Evolutionary conservation across 192 early-diverging fungal genomes (phyloP), one percentile per base, ranked within the genome.

Genomic region (Coemansia sp.): DNA sequence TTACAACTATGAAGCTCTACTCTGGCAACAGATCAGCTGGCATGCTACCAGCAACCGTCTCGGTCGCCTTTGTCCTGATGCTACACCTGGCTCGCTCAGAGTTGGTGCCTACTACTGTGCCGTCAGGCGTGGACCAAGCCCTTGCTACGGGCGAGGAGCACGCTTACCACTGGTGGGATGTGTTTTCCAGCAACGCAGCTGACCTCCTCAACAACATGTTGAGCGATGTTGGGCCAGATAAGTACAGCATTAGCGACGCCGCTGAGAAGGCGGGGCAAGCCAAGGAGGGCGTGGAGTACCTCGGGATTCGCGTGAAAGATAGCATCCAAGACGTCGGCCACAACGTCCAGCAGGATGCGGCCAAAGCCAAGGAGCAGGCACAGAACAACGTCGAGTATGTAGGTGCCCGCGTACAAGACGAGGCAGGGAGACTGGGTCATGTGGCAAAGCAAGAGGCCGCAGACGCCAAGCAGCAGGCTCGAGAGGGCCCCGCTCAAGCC

Each of bases 81-180:
- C 54, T 43, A 12, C 67, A 16, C 4, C 3, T n/a, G 11, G 65
- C 43, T 1, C 24, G 20, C 4, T 68, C 69, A 3, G 78, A 80
- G 31, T n/a, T 76, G 31, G 75, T 61, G 5, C 67, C 71, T 12
- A 64, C 74, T 18, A 40, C 75, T 6, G 79, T 68, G 36, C 63
- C 66, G 4, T 20, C 57, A 5, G 57, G 29, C 5, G 34, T 34
- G 31, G 57, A 60, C 36, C 31, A 34, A 60, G 57, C 5, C 1
- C 49, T 61, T 13, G 36, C 57, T 18, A 61, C 31, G 16, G 66
- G 42, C 41, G 42, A 63, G 24, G 68, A 68, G 16, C 59, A 65
- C 40, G 71, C 72, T 52, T 78, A 73, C 29, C 80, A 75, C 63
- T 77, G 68, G 80, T 83, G 80, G 80, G 76, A 78, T 59, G 76